Evolutionary conservation across 2,329 filamentous ascomycete genomes (phyloP), one percentile per base, ranked within the genome.

Genomic region (Penicillium sp.): DNA sequence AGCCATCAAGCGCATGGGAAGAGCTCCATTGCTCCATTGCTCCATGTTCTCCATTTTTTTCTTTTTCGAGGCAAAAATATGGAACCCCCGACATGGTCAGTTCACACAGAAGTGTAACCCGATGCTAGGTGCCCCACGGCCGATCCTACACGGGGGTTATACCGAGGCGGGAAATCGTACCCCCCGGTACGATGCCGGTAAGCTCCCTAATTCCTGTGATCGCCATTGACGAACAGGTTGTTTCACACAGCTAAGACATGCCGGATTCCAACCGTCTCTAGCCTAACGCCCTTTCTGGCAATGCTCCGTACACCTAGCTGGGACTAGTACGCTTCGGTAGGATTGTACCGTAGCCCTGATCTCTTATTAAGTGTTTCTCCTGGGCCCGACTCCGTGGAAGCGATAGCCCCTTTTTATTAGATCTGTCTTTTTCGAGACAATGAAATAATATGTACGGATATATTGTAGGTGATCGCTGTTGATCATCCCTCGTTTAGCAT

Each of bases 81-180:
- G 31, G 45, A 49, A 29, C 37, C 22, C 13, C 32, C 11, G 22
- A 46, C 10, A 43, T 34, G 53, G 53, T 43, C 47, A 34, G 34
- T 55, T 55, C 47, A 32, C 29, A 20, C 16, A 34, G 16, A 24
- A 24, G 34, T 45, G 16, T 40, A 40, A 26, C 26, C 7, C 43
- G 32, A 55, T 55, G 31, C 45, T 39, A 50, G 26, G 52, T 34
- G 46, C 50, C 42, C 57, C 55, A 58, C 48, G 34, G 54, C 29
- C 51, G 59, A 61, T 58, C 50, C 16, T 40, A 50, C 50, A 60
- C 64, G 64, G 64, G 62, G 61, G 55, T 65, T 65, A 61, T 66
- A 58, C 64, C 57, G 16, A 16, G 22, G n/a, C 29, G 6, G 7
- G 53, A 56, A 31, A 35, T 57, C 39, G 53, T 11, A 37, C 34